phyloP scores from a whole-genome alignment of 2,329 filamentous ascomycete genomes.

The Aspergillus latus region DNA sequence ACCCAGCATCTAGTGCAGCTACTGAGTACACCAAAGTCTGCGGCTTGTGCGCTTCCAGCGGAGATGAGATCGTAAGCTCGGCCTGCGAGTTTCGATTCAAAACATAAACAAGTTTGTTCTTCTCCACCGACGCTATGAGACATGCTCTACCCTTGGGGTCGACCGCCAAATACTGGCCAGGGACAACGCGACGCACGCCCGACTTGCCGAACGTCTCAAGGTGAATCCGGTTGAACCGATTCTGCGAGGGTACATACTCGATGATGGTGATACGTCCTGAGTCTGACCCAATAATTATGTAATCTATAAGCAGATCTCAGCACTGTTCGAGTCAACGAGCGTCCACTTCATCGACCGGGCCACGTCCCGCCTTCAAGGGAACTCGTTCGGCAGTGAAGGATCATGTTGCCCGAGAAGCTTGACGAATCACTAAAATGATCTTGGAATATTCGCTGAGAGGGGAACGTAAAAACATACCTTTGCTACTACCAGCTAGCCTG shows the following conservation, averaged over 20 bases:
- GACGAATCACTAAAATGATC: slow-evolving; percentile 70
- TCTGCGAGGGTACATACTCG: slow-evolving; percentile 83
- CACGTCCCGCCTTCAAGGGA: slow-evolving; percentile 33
- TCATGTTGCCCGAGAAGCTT: slow-evolving; percentile 59
- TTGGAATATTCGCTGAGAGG: slow-evolving; percentile 29
- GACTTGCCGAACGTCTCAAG: slow-evolving; percentile 98
- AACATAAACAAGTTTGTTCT: slow-evolving; percentile 99
- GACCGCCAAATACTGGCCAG: slow-evolving; percentile 91
- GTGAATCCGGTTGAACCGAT: slow-evolving; percentile 84
- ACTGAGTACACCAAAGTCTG: slow-evolving; percentile 87
- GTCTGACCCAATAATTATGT: slow-evolving; percentile 92
- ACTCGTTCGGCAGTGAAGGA: slow-evolving; percentile 34
- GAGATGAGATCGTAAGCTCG: slow-evolving; percentile 94
- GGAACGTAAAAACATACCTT: slow-evolving; percentile 67
- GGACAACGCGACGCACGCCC: slow-evolving; percentile 86
- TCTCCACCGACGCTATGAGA: slow-evolving; percentile 90
- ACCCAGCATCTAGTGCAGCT: slow-evolving; percentile 88
- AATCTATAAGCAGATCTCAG: slow-evolving; percentile 65
- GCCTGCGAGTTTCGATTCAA: slow-evolving; percentile 93
- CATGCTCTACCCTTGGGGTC: slow-evolving; percentile 96
- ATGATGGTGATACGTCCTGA: slow-evolving; percentile 92
- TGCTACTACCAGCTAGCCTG: slow-evolving; percentile 86
- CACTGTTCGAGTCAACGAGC: slow-evolving; percentile 34
- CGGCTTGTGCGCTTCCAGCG: slow-evolving; percentile 90
- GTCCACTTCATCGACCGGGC: slow-evolving; percentile 36